Conservation (phyloP, 495 filamentous ascomycete species). For the Extremus antarcticus region DNA sequence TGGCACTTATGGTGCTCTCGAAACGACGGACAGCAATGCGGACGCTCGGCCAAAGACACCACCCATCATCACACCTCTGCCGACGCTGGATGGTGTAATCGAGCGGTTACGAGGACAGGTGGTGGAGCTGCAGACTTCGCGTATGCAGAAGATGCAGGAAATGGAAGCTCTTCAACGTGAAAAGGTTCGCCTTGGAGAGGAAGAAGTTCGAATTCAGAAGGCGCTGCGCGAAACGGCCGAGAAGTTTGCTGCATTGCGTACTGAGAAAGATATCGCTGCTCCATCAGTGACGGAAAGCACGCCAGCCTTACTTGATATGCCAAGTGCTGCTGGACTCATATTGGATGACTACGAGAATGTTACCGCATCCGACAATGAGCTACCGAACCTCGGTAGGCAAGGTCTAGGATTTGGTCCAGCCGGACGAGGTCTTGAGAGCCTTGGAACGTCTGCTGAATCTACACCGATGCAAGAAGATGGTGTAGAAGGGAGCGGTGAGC, state of each 20-base stretch:
- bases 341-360: not conserved
- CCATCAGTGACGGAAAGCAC: not conserved
- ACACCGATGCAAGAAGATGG: not conserved
- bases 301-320: not conserved
- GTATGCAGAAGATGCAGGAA: slow-evolving; percentile 42
- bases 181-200: slow-evolving; percentile 55
- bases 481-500: not conserved
- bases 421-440: slow-evolving; percentile 46
- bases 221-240: slow-evolving; percentile 74
- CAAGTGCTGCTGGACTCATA: not conserved
- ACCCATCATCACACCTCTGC: slow-evolving; percentile 45
- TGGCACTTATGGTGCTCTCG: slow-evolving; percentile 43
- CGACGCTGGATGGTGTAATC: slow-evolving; percentile 41
- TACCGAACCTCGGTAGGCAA: slow-evolving; percentile 7
- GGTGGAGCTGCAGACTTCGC: slow-evolving; percentile 44
- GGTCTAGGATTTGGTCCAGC: slow-evolving; percentile 16
- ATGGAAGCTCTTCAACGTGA: slow-evolving; percentile 54
- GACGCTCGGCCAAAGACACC: slow-evolving; percentile 40
- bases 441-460: slow-evolving; percentile 30
- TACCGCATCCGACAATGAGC: not conserved
- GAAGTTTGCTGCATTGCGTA: slow-evolving; percentile 54
- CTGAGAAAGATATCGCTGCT: slow-evolving; percentile 38
- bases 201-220: slow-evolving; percentile 72
- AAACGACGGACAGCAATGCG: slow-evolving; percentile 21
- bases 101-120: slow-evolving; percentile 42